Base-by-base conservation (phyloP, 2,329 filamentous ascomycete species). In the Rugonectria rugulosa region DNA sequence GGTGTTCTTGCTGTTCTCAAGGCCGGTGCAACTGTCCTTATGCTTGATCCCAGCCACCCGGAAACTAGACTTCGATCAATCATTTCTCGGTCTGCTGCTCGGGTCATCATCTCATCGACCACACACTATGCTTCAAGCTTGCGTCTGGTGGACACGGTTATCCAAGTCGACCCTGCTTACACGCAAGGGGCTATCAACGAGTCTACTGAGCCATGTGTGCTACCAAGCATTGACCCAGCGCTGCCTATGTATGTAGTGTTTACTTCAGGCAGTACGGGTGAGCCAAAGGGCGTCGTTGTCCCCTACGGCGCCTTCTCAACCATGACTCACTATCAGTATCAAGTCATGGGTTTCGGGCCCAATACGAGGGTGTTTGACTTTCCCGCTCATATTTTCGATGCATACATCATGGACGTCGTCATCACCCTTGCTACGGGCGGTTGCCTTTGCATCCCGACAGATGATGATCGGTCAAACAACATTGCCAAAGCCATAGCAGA, bases 371-470 rank as follows among this genome's bases (percentile, higher is more conserved):
- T 70, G 57, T 53, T 63, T 20, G 40, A 57, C 12, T 37, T 42
- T 17, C 31, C 34, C 2, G 32, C 43, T 4, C 36, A 46, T 3
- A 31, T 21, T 2, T 31, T 44, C n/a, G 43, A 52, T 27, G 26
- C 49, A 27, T 36, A 32, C 19, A 61, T 60, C 4, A 26, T 56
- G 19, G 59, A 60, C 8, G 19, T 40, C n/a, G 50, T 60, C 17
- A 51, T 54, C 5, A 86, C 71, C 0, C 81, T 61, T 26, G 38
- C 63, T 29, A 80, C 78, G 47, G 82, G 73, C 14, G 58, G 47
- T 9, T 58, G 55, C 15, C 5, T 61, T 2, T 61, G 58, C 19
- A 38, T 59, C 4, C 58, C 56, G 7, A 47, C 51, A 21, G 51
- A 61, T 6, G 5, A 45, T 11, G 58, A 55, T 23, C 51, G 55